Evolutionary conservation across 805 yeast species (phyloP), one percentile per base, ranked within the genome.

Genomic region (Debaryomyces prosopidis): DNA sequence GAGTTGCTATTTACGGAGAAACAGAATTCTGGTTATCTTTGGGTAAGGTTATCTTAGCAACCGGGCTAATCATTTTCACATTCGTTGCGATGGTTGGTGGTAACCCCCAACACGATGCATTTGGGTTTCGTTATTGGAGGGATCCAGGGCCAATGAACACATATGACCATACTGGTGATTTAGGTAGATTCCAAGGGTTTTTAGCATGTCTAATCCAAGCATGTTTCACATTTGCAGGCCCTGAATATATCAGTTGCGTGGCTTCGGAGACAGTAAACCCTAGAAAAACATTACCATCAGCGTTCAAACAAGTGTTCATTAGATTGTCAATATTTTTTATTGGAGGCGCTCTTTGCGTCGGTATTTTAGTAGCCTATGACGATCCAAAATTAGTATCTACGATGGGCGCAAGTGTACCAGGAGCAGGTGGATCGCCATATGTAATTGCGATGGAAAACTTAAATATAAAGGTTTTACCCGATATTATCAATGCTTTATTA

Each of bases 11-110:
- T 49, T 89, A 85, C 55, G 96, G 96, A 27, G 96, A 89, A 60
- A 73, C 83, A 18, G 96, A 89, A 63, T 89, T 88, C 58, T 83
- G 86, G 84, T 67, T 88, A 36, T 62, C 68, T 16, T 57, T 87
- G 23, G 85, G 87, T 40, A 89, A 89, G 58, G 79, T 89, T 45
- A 50, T 87, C 4, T 70, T 89, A 39, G 89, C 91, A 11, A 60
- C 84, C n/a, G 96, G 94, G 2, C 70, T 89, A 39, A 76, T 89
- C 47, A 56, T 85, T 20, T 89, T 85, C 63, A 87, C 94, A 1
- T 84, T 89, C 54, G 61, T 87, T 43, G 82, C 90, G 5, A 89
- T 88, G 95, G 80, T 85, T 31, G 96, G 96, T 26, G 96, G 96
- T 20, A 89, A 88, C 60, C 96, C 96, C 1, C 62, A 71, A 34